A percentile compares a stretch with the other conserved stretches of the same genome.
phyloP scores from a whole-genome alignment of 306 rosid genomes.

The Prunus persica region Prunus_persica_NCBIv2 NC_034010.1:30074001-30074500 shows the following conservation, averaged over 20 bases:
- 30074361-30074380: neutral
- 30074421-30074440: constrained; percentile 99
- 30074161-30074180: neutral
- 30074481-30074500: constrained; percentile 99
- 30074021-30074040: neutral
- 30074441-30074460: constrained; percentile 89
- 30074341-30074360: neutral
- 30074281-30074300: neutral
- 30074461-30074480: constrained; percentile 98
- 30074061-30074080: neutral
- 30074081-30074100: neutral
- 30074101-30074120: neutral
- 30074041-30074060: neutral
- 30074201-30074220: neutral
- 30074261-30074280: neutral
- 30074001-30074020: neutral
- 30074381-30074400: constrained; percentile 10
- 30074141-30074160: neutral
- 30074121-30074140: neutral
- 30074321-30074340: neutral
- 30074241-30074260: neutral
- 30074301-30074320: neutral
- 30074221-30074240: neutral
- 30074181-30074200: neutral
- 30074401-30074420: constrained; percentile 28